A percentile compares a stretch with the other conserved stretches of the same genome.
These are phyloP conservation scores for Geosmithia putterillii DNA, from an alignment of 2,329 filamentous ascomycete genomes.

Conservation along the genomic window DNA sequence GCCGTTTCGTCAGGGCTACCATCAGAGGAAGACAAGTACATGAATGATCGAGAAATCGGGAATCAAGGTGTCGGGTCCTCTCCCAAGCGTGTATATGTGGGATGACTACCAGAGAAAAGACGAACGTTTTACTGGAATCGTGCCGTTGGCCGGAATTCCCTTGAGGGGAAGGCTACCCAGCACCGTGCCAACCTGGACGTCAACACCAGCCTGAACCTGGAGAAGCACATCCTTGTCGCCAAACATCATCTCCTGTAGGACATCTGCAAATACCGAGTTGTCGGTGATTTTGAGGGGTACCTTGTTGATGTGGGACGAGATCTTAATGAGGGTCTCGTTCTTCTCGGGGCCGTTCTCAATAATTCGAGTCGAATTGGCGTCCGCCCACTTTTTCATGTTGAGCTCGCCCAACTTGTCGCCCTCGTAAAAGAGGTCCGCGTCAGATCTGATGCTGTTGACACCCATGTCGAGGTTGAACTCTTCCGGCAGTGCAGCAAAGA, in stretches of 20 bases:
- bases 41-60: too few species aligned
- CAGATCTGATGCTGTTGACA: slow-evolving; percentile 64
- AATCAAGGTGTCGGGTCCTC: too few species aligned
- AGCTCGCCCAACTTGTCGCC: slow-evolving; percentile 68
- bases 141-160: slow-evolving; percentile 73
- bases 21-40: neutral
- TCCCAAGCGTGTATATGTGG: slow-evolving; percentile 7
- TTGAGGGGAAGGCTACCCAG: slow-evolving; percentile 72
- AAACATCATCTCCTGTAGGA: slow-evolving; percentile 73
- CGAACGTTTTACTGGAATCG: slow-evolving; percentile 89
- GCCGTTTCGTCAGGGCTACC: too few species aligned
- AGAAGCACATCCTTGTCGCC: slow-evolving; percentile 57
- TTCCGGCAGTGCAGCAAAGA: slow-evolving; percentile 65
- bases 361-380: slow-evolving; percentile 66
- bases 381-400: slow-evolving; percentile 70
- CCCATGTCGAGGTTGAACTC: slow-evolving; percentile 80
- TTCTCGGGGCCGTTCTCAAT: slow-evolving; percentile 30
- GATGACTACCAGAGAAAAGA: slow-evolving; percentile 37
- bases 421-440: slow-evolving; percentile 71
- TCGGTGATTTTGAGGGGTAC: slow-evolving; percentile 77
- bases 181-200: slow-evolving; percentile 70
- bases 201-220: slow-evolving; percentile 66
- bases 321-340: slow-evolving; percentile 49
- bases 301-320: slow-evolving; percentile 65
- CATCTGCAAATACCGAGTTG: slow-evolving; percentile 62